These are phyloP conservation scores for Lophiostoma macrostomum DNA, from an alignment of 495 filamentous ascomycete genomes.

Conservation along the genomic window DNA sequence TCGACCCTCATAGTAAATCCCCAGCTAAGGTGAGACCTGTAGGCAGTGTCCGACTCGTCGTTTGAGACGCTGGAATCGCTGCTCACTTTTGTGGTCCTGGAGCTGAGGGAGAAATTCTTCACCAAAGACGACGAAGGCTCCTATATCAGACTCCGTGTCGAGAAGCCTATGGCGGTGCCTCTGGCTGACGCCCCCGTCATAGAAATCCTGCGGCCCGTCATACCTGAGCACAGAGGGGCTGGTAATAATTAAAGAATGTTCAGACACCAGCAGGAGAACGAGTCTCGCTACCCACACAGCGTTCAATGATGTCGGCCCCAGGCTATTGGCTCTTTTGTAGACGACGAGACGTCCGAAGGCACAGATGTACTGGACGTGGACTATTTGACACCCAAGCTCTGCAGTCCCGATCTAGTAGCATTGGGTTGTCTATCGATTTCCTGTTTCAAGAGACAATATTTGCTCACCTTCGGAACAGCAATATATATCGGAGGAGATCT, in stretches of 20 bases:
- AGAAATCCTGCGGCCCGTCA: constrained; percentile 42
- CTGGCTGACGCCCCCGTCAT: constrained; percentile 57
- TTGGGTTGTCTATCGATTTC: neutral
- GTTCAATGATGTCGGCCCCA: too few species aligned
- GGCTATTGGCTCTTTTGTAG: too few species aligned
- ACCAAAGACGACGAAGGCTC: constrained; percentile 22
- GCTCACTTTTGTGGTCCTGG: constrained; percentile 45
- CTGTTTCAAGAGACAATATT: neutral
- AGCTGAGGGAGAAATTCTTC: constrained; percentile 41
- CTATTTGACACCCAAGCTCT: too few species aligned
- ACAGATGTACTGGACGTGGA: too few species aligned
- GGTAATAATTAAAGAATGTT: too few species aligned
- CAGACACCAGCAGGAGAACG: too few species aligned
- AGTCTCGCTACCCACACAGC: too few species aligned
- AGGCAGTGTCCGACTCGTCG: constrained; percentile 55
- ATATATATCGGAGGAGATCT: too few species aligned
- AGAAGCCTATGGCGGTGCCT: constrained; percentile 58
- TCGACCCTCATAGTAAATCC: neutral
- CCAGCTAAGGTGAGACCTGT: neutral
- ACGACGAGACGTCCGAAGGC: too few species aligned
- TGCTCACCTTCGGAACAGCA: too few species aligned
- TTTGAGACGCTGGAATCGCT: constrained; percentile 65
- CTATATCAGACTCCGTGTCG: constrained; percentile 49
- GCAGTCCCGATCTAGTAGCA: too few species aligned
- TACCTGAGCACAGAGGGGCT: too few species aligned